Percentiles rank a stretch among this genome's conserved stretches.
phyloP scores from a whole-genome alignment of 2,329 filamentous ascomycete species.

The Escovopsis sp. region DNA sequence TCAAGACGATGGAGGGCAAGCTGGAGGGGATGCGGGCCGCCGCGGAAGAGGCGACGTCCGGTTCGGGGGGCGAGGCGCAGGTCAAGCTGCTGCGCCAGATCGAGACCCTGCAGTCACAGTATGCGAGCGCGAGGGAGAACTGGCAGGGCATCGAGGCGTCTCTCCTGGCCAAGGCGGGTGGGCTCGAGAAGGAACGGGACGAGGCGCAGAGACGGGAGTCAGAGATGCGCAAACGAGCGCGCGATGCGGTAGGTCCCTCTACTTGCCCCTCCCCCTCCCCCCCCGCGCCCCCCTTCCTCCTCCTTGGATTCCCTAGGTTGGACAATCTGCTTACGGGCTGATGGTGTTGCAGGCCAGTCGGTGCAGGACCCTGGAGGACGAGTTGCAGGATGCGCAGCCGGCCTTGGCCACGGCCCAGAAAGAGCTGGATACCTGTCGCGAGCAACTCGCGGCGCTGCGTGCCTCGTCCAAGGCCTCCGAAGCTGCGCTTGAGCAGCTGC shows the following conservation, averaged over 20 bases:
- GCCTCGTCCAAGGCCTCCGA: conserved; percentile 52
- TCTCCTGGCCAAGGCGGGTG: conserved; percentile 59
- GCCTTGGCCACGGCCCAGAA: conserved; percentile 49
- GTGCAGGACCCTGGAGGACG: conserved; percentile 61
- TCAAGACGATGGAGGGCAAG: conserved; percentile 68
- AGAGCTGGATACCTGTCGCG: conserved; percentile 45
- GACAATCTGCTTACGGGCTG: neutral
- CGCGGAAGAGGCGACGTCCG: conserved; percentile 80
- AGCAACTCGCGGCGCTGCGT: conserved; percentile 46
- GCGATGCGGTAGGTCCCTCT: conserved; percentile 54
- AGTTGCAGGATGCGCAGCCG: conserved; percentile 56
- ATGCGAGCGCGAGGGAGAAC: conserved; percentile 85
- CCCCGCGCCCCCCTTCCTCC: too few relatives aligned
- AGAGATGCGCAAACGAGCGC: conserved; percentile 76
- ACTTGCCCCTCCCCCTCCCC: neutral
- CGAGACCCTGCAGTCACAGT: conserved; percentile 89
- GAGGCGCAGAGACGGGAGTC: conserved; percentile 71
- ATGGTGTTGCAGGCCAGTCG: conserved; percentile 37
- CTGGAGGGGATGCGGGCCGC: conserved; percentile 73
- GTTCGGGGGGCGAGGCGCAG: conserved; percentile 66
- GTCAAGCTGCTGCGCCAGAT: conserved; percentile 86
- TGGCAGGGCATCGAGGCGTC: conserved; percentile 95
- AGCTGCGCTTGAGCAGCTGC: conserved; percentile 42
- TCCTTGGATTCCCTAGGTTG: too few relatives aligned
- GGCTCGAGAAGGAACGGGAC: conserved; percentile 79